phyloP scores from a whole-genome alignment of 2,329 filamentous ascomycete species.

The Helotiales sp. region DNA sequence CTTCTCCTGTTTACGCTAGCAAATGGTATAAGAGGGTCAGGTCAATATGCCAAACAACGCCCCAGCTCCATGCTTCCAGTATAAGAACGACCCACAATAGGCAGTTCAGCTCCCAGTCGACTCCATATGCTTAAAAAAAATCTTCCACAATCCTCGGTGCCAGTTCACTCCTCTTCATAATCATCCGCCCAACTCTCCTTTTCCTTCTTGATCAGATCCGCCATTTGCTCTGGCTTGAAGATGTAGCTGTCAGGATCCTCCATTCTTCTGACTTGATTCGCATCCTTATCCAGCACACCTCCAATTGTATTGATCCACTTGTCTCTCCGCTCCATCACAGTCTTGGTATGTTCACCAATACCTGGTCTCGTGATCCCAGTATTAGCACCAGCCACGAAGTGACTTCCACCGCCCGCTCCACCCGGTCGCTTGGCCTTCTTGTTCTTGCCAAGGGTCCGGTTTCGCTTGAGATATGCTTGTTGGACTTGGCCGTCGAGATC shows the following conservation, averaged over 20 bases:
- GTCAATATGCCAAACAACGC: neutral
- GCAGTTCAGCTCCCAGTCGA: neutral
- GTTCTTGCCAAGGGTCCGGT: conserved; percentile 88
- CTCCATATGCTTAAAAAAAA: neutral
- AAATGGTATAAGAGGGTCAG: neutral
- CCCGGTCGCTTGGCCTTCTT: conserved; percentile 85
- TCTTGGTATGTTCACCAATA: conserved; percentile 89
- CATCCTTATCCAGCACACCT: conserved; percentile 82
- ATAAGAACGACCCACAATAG: neutral
- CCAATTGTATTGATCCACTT: conserved; percentile 92
- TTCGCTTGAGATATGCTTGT: conserved; percentile 92
- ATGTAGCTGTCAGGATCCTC: conserved; percentile 67
- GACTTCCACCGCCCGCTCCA: conserved; percentile 70
- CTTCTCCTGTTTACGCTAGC: neutral
- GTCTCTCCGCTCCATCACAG: conserved; percentile 85
- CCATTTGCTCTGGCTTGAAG: conserved; percentile 74
- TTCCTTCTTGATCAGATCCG: conserved; percentile 72
- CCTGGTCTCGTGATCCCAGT: conserved; percentile 69
- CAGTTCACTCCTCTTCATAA: conserved; percentile 34
- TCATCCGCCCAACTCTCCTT: conserved; percentile 78
- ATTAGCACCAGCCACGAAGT: conserved; percentile 56
- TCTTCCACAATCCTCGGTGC: neutral
- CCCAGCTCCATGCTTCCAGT: neutral
- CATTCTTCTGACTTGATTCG: conserved; percentile 61
- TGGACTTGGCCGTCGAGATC: conserved; percentile 95